Evolutionary conservation across 2,329 filamentous ascomycete genomes (phyloP), one percentile per base, ranked within the genome.

Genomic region (Colletotrichum sp.): DNA sequence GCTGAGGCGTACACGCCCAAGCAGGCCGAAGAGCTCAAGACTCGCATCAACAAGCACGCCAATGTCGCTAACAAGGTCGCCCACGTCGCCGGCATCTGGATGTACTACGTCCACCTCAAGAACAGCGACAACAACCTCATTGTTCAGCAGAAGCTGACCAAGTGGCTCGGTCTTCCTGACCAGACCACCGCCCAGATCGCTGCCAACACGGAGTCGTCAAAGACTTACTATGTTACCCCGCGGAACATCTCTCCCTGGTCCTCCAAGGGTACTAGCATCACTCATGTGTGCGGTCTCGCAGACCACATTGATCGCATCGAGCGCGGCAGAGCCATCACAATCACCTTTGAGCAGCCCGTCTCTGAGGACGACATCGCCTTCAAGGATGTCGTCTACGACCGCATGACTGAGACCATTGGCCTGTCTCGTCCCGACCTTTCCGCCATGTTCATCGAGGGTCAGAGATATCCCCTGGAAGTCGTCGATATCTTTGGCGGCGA

Each of bases 171-270:
- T 71, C 81, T 84, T 67, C 84, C 90, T 39, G 85, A 87, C 44
- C 83, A 85, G 68, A 82, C 82, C 36, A 81, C 88, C 21, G 81
- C 87, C 75, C 86, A 92, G 79, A 89, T 89, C 78, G 86, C 87
- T 77, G 87, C 87, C 76, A 84, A 87, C 32, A 82, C 82, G 39
- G 77, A 78, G 15, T 72, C 74, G 79, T 83, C 44, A 80, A 85
- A 62, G 82, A 88, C 86, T 77, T 84, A 80, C 83, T 95, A 96
- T 83, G 90, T 98, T 75, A 92, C 91, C 63, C 96, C 96, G 24
- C 92, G 96, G 79, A 94, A 95, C 80, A 96, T 98, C 79, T 98
- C 96, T 55, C 97, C 97, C 83, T 99, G 97, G 97, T 98, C 96
- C 86, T 98, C 96, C 72, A 96, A 98, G 85, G 96, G 96, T 32